A percentile compares a stretch with the other conserved stretches of the same genome.
phyloP scores from a whole-genome alignment of 169 alveolate species.

The Neospora caninum region DNA sequence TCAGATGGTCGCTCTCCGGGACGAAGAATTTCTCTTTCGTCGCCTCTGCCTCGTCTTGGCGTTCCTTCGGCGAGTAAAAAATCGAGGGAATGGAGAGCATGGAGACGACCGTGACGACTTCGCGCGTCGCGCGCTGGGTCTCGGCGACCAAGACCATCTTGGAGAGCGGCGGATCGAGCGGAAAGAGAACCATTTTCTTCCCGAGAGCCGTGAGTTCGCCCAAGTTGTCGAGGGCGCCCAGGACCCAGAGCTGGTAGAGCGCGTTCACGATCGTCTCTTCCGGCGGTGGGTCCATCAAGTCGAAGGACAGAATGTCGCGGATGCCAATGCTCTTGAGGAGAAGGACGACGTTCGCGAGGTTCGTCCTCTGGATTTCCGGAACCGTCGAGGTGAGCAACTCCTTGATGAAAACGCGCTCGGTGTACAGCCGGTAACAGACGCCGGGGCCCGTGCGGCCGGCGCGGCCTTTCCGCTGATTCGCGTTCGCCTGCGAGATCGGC shows the following conservation, averaged over 20 bases:
- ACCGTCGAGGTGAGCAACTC: constrained; percentile 97
- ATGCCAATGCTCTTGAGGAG: constrained; percentile 96
- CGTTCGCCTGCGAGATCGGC: constrained; percentile 99
- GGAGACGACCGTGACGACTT: constrained; percentile 95
- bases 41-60: constrained; percentile 96
- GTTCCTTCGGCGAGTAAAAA: constrained; percentile 97
- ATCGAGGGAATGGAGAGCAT: constrained; percentile 98
- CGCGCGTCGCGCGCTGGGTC: constrained; percentile 92
- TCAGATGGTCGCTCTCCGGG: constrained; percentile 99
- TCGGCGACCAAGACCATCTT: constrained; percentile 95
- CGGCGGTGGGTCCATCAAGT: constrained; percentile 99
- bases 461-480: constrained; percentile 99
- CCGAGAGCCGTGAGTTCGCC: constrained; percentile 93
- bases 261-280: constrained; percentile 71
- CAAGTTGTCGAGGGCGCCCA: constrained; percentile 87
- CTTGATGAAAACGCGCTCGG: constrained; percentile 94
- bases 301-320: constrained; percentile 95
- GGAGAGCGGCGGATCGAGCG: constrained; percentile 99
- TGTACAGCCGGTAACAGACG: constrained; percentile 97
- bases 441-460: constrained; percentile 99
- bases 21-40: constrained; percentile 98
- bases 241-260: constrained; percentile 92
- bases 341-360: constrained; percentile 98
- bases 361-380: constrained; percentile 99
- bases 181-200: constrained; percentile 97